Evolutionary conservation across 495 filamentous ascomycete species (phyloP).

Genomic region (Hypoxylon rickii): DNA sequence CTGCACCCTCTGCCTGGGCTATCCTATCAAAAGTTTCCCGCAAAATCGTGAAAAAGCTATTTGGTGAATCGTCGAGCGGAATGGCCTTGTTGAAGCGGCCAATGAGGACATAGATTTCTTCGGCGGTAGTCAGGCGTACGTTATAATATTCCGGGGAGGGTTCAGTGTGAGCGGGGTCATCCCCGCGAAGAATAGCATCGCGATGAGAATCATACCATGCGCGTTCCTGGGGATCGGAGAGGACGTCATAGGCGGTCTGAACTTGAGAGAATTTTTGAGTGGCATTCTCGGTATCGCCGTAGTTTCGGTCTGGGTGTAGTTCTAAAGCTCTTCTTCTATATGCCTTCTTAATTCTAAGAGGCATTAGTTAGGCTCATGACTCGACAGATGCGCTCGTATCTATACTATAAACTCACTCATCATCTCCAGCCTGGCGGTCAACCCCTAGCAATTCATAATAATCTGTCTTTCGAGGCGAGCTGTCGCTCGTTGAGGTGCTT

Average conservation of each 20-base stretch:
- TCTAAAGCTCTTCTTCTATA: conserved; percentile 91
- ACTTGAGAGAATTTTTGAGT: conserved; percentile 88
- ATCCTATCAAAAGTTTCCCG: conserved; percentile 76
- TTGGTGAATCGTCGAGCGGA: conserved; percentile 73
- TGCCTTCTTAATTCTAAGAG: conserved; percentile 82
- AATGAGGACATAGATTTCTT: conserved; percentile 74
- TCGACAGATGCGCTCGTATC: background rate
- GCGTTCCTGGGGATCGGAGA: conserved; percentile 93
- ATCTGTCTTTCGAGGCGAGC: conserved; percentile 63
- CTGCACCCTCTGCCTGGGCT: conserved; percentile 77
- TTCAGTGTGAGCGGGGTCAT: conserved; percentile 50
- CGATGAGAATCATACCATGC: conserved; percentile 98
- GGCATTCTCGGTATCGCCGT: conserved; percentile 78
- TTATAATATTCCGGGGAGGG: conserved; percentile 62
- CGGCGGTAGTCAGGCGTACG: conserved; percentile 71
- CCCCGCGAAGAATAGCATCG: conserved; percentile 74
- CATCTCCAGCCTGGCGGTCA: conserved; percentile 70
- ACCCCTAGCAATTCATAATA: conserved; percentile 91
- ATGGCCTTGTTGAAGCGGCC: conserved; percentile 75
- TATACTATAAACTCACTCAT: conserved; percentile 67
- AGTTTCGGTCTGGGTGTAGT: conserved; percentile 94
- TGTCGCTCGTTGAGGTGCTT: conserved; percentile 35
- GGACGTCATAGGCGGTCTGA: conserved; percentile 90
- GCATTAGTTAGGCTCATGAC: conserved; percentile 18
- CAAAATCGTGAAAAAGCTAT: conserved; percentile 82